phyloP scores from a whole-genome alignment of 2,329 filamentous ascomycete genomes.

The Pseudocercospora ulei region DNA sequence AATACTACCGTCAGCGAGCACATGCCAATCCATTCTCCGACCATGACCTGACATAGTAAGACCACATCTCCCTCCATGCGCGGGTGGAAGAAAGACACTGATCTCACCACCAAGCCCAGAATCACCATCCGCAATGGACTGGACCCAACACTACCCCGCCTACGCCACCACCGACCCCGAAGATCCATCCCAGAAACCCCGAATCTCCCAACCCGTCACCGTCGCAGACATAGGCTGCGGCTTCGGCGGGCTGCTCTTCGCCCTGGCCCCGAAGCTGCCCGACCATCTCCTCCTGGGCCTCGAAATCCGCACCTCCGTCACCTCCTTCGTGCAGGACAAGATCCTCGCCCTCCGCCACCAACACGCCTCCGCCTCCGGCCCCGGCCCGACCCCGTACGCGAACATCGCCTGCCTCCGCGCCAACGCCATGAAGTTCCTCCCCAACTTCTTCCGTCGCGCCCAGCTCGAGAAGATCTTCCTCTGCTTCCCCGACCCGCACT shows the following conservation, averaged over 20 bases:
- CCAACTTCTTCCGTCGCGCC: constrained; percentile 78
- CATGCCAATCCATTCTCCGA: constrained; percentile 98
- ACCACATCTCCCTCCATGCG: neutral
- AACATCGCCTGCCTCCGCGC: constrained; percentile 83
- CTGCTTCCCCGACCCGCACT: constrained; percentile 96
- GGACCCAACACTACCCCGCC: constrained; percentile 72
- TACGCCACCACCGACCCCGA: constrained; percentile 40
- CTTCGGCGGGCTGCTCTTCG: constrained; percentile 83
- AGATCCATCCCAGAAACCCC: constrained; percentile 4
- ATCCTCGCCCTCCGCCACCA: constrained; percentile 70
- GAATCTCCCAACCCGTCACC: constrained; percentile 62
- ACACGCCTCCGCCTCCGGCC: constrained; percentile 14
- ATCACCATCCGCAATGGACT: constrained; percentile 78
- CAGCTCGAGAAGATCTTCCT: constrained; percentile 90
- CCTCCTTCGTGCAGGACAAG: constrained; percentile 80
- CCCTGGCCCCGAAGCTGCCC: constrained; percentile 70
- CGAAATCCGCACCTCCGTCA: constrained; percentile 84
- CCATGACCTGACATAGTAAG: constrained; percentile 78
- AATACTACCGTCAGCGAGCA: constrained; percentile 89
- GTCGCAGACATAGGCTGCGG: constrained; percentile 96
- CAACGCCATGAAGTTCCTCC: constrained; percentile 99
- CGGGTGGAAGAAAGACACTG: constrained; percentile 10
- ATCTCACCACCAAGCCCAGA: constrained; percentile 52
- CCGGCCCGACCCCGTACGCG: constrained; percentile 51
- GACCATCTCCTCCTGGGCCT: constrained; percentile 77